A percentile compares a stretch with the other conserved stretches of the same genome.
Evolutionary conservation across 768 basidiomycete species (phyloP).

Genomic region (Lactarius trivialis): DNA sequence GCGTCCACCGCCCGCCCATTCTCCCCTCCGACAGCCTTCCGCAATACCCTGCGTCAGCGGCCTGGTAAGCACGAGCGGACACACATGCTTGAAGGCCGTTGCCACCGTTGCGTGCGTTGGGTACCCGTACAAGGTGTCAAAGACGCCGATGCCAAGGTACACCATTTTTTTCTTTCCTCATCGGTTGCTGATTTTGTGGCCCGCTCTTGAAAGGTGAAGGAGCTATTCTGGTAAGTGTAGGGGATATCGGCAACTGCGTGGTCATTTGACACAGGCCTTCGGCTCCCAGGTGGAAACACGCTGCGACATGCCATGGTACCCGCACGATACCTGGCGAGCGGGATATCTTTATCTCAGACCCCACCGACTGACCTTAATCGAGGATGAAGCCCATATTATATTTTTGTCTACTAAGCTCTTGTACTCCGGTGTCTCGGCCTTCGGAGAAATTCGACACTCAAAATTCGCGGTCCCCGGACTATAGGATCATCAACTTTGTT

Average conservation of each 20-base stretch:
- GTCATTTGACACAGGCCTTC: not conserved
- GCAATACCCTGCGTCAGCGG: constrained; percentile 38
- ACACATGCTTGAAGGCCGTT: constrained; percentile 60
- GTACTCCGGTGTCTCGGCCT: not conserved
- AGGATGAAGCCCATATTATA: not conserved
- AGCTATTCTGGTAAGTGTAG: constrained; percentile 63
- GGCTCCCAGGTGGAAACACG: constrained; percentile 75
- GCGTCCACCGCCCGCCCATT: constrained; percentile 63
- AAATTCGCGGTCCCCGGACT: not conserved
- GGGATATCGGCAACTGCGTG: not conserved
- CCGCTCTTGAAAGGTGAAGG: constrained; percentile 47
- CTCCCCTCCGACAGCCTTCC: constrained; percentile 67
- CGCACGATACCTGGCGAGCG: constrained; percentile 49
- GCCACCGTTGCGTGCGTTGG: constrained; percentile 75
- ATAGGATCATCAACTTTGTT: not conserved
- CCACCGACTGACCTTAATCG: constrained; percentile 22
- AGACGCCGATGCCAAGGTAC: constrained; percentile 64
- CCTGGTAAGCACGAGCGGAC: constrained; percentile 55
- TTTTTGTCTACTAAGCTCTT: not conserved
- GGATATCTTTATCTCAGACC: constrained; percentile 51
- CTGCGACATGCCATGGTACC: constrained; percentile 65
- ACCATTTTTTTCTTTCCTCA: not conserved
- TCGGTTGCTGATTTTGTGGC: not conserved
- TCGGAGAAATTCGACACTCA: not conserved
- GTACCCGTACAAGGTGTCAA: constrained; percentile 67